These are phyloP conservation scores for Xylaria sp. DNA, from an alignment of 2,329 filamentous ascomycete genomes.

Conservation along the genomic window DNA sequence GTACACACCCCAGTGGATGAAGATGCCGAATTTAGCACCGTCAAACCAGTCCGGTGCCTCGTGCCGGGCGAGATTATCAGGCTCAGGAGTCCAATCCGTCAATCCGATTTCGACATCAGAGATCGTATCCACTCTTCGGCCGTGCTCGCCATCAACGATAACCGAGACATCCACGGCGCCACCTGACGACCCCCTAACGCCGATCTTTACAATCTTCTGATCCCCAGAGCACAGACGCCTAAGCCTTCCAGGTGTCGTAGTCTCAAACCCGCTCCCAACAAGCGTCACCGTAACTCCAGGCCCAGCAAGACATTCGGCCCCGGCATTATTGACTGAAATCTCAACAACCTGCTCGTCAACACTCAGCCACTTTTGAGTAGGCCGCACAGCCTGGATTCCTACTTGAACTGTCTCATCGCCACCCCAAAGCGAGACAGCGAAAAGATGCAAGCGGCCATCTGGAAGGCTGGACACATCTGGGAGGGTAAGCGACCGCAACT, in stretches of 20 bases:
- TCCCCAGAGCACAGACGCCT: conserved; percentile 52
- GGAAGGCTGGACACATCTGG: conserved; percentile 46
- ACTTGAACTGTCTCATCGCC: conserved; percentile 13
- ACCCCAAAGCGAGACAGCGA: conserved; percentile 47
- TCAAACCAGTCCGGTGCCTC: conserved; percentile 59
- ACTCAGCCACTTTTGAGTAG: conserved; percentile 50
- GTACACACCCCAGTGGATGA: conserved; percentile 65
- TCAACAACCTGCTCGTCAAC: conserved; percentile 49
- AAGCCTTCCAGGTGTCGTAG: conserved; percentile 47
- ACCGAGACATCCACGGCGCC: conserved; percentile 34
- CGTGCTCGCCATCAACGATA: conserved; percentile 28
- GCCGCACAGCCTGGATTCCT: conserved; percentile 47
- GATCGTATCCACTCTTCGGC: conserved; percentile 11
- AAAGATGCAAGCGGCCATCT: conserved; percentile 48
- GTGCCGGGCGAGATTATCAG: conserved; percentile 46
- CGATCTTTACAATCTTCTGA: conserved; percentile 47
- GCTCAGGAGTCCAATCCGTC: conserved; percentile 44
- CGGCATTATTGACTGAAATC: conserved; percentile 35
- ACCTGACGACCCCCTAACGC: conserved; percentile 41
- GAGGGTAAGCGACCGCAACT: conserved; percentile 47
- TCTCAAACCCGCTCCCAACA: conserved; percentile 47
- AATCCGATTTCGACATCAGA: conserved; percentile 41
- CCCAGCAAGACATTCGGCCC: conserved; percentile 43
- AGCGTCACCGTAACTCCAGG: conserved; percentile 42
- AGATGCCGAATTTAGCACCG: conserved; percentile 63